These are phyloP conservation scores for Scutellaria baicalensis DNA, from an alignment of 257 asterid species.

Conservation along the genomic window DNA sequence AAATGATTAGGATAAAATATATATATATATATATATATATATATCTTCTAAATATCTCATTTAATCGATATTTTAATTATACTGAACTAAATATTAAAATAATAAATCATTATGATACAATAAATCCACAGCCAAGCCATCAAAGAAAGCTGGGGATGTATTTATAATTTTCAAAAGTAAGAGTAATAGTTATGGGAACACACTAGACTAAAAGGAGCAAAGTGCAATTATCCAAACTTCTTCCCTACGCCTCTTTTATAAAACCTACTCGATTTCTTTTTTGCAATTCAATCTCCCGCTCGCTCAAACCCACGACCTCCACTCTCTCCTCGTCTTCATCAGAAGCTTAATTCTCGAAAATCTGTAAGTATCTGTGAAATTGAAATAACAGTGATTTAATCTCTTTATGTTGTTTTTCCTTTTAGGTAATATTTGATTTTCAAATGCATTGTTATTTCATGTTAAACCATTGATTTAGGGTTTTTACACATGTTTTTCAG, in stretches of 20 bases:
- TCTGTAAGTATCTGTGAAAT: neutral
- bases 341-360: neutral
- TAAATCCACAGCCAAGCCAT: too few species aligned
- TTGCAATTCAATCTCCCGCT: slow-evolving; percentile 9
- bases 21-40: too few species aligned
- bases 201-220: neutral
- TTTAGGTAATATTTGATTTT: neutral
- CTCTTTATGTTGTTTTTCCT: neutral
- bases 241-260: neutral
- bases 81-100: too few species aligned
- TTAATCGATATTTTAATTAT: too few species aligned
- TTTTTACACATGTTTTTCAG: neutral
- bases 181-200: neutral
- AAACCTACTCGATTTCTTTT: neutral
- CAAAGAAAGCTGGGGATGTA: neutral
- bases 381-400: neutral
- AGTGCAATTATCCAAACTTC: neutral
- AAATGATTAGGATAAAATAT: too few species aligned
- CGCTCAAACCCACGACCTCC: neutral
- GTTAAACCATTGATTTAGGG: slow-evolving; percentile 1
- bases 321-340: neutral
- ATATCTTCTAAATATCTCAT: too few species aligned
- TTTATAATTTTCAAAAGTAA: neutral
- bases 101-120: too few species aligned
- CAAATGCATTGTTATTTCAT: neutral